A percentile compares a stretch with the other conserved stretches of the same genome.
Evolutionary conservation across 1,139 yeast species (phyloP).

Genomic region (Sugiyamaella novakii): DNA sequence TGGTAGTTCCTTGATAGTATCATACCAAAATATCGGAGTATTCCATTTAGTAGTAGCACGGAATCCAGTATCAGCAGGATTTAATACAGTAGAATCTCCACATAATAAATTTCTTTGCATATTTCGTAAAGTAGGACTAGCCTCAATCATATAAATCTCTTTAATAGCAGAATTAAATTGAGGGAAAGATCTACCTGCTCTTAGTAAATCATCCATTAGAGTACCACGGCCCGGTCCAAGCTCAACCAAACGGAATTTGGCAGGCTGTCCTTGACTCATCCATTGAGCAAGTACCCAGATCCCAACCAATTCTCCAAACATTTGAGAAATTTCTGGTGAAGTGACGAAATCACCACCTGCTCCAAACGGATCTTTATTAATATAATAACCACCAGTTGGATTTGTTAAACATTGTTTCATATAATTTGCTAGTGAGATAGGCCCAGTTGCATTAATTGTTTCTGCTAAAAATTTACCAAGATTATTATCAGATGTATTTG

Average conservation of each 20-base stretch:
- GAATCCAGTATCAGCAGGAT: conserved; percentile 43
- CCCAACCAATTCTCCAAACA: conserved; percentile 86
- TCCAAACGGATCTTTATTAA: conserved; percentile 75
- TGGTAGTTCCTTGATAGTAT: conserved; percentile 60
- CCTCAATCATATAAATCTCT: conserved; percentile 65
- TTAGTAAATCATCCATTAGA: conserved; percentile 64
- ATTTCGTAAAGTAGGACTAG: conserved; percentile 63
- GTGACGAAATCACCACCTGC: conserved; percentile 75
- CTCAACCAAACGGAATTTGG: conserved; percentile 62
- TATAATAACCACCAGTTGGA: conserved; percentile 78
- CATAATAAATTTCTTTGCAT: conserved; percentile 60
- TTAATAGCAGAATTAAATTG: conserved; percentile 38
- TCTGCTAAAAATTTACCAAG: conserved; percentile 27
- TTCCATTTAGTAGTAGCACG: conserved; percentile 56
- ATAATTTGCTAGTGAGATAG: conserved; percentile 69
- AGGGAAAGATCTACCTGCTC: conserved; percentile 39
- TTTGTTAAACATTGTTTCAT: conserved; percentile 84
- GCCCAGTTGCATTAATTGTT: conserved; percentile 70
- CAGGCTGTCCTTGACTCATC: conserved; percentile 59
- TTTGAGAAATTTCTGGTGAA: conserved; percentile 84
- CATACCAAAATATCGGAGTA: conserved; percentile 64
- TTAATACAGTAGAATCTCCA: conserved; percentile 37
- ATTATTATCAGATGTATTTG: conserved; percentile 4
- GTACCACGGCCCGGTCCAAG: conserved; percentile 91
- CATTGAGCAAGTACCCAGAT: conserved; percentile 63